phyloP scores from a whole-genome alignment of 2,329 filamentous ascomycete genomes.

The Claviceps quebecensis region DNA sequence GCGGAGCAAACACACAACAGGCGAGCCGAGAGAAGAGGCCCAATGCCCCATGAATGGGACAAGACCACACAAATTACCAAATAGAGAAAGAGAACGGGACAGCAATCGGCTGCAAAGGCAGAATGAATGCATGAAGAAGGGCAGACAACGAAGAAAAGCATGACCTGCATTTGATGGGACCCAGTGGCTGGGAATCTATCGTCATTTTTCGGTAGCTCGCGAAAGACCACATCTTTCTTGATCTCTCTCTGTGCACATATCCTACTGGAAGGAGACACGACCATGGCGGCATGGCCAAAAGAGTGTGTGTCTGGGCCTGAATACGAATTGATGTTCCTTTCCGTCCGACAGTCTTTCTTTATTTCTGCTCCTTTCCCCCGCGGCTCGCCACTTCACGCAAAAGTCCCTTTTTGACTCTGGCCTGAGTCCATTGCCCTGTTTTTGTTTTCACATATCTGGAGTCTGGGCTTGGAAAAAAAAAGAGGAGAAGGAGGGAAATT shows the following conservation, averaged over 20 bases:
- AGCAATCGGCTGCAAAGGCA: background rate
- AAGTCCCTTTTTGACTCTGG: no score
- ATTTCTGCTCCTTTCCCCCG: no score
- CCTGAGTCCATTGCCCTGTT: no score
- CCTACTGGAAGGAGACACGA: background rate
- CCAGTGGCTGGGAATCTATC: conserved; percentile 1
- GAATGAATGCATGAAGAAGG: background rate
- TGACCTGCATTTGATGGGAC: background rate
- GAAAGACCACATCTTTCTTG: background rate
- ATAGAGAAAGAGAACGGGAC: background rate
- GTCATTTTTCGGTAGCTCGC: background rate
- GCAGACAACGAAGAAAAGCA: background rate
- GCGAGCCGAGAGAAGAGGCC: background rate
- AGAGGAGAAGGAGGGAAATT: background rate
- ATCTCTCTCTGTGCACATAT: background rate
- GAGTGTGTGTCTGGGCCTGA: background rate
- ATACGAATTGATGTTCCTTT: background rate
- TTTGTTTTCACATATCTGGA: background rate
- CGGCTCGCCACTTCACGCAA: no score
- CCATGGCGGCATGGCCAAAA: background rate
- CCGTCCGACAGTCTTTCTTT: no score
- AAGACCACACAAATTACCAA: background rate
- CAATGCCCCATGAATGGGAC: background rate
- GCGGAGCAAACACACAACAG: background rate
- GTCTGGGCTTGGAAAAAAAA: background rate